These are phyloP conservation scores for Xylariaceae sp. DNA, from an alignment of 2,329 filamentous ascomycete species.

Conservation along the genomic window DNA sequence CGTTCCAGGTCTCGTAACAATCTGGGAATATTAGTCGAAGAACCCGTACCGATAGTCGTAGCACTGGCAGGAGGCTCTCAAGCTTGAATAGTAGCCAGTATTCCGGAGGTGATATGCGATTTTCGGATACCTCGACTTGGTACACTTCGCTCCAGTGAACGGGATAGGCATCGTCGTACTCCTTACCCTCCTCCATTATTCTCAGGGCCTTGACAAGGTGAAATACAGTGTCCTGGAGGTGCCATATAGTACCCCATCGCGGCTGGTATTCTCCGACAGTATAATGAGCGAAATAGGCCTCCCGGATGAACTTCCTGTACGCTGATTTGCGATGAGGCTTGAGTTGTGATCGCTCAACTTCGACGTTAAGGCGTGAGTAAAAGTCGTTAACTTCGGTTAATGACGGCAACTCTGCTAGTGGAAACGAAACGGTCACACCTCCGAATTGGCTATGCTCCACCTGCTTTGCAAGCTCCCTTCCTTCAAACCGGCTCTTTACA, in stretches of 20 bases:
- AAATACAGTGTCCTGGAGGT: slow-evolving; percentile 22
- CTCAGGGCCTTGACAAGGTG: slow-evolving; percentile 29
- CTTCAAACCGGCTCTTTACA: slow-evolving; percentile 25
- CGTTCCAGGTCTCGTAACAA: slow-evolving; percentile 28
- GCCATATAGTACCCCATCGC: slow-evolving; percentile 16
- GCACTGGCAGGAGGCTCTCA: slow-evolving; percentile 33
- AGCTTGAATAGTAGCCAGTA: slow-evolving; percentile 36
- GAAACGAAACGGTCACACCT: slow-evolving; percentile 17
- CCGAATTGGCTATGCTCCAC: slow-evolving; percentile 16
- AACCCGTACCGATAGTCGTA: slow-evolving; percentile 31
- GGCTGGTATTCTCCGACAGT: slow-evolving; percentile 14
- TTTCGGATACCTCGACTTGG: slow-evolving; percentile 3
- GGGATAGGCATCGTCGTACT: slow-evolving; percentile 33
- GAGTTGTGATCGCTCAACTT: slow-evolving; percentile 28
- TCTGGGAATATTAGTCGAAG: slow-evolving; percentile 30
- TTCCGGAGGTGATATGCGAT: slow-evolving; percentile 21
- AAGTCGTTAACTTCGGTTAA: slow-evolving; percentile 21
- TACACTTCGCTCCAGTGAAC: slow-evolving; percentile 34
- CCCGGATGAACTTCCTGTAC: slow-evolving; percentile 24
- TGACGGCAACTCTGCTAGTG: slow-evolving; percentile 21
- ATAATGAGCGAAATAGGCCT: slow-evolving; percentile 27
- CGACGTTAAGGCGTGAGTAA: slow-evolving; percentile 18
- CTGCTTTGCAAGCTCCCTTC: slow-evolving; percentile 16
- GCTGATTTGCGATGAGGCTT: slow-evolving; percentile 22
- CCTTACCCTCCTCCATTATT: slow-evolving; percentile 24